Evolutionary conservation across 2,329 filamentous ascomycete species (phyloP), one percentile per base, ranked within the genome.

Genomic region (Scedosporium boydii): DNA sequence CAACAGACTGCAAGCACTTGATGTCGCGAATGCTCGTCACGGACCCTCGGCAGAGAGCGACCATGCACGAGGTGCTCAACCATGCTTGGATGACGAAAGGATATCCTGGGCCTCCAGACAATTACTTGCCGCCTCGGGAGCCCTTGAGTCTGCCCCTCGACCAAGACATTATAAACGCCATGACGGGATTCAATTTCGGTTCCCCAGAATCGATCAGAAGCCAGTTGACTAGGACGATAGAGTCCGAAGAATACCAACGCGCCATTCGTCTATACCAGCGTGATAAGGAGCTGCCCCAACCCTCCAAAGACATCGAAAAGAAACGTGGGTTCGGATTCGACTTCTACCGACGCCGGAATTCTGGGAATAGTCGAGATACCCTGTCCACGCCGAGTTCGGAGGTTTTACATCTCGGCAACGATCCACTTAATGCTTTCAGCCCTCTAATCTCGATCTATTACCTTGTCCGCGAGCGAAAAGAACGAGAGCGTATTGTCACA

Each of bases 151-250:
- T 96, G 14, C 93, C 93, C 5, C 78, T 99, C 9, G 93, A 98
- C 70, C 79, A 83, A 1, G 87, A 90, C 53, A 88, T 98, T 4
- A 85, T 99, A 63, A 85, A 91, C 58, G 93, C 90, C 68, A 99
- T 99, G 95, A 96, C 92, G 26, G 95, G 95, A 2, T 99, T 99
- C 73, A 96, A 98, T 73, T 99, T 98, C 77, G 95, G 95, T 0
- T 83, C 91, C 0, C 83, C 91, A 1, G 92, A 97, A 61, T 84
- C 85, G 63, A 97, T 99, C 70, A 87, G 85, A 63, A 78, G 85
- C 2, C 91, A 97, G 71, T 82, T 99, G 53, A 90, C 87, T 9
- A 90, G 89, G 66, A 84, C 93, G n/a, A 84, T 99, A 64, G 90
- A 96, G 69, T 97, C 93, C 0, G 92, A 96, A 6, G 93, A 98